Evolutionary conservation across 2,329 filamentous ascomycete genomes (phyloP), one percentile per base, ranked within the genome.

Genomic region (Phyllosticta citrichinensis): DNA sequence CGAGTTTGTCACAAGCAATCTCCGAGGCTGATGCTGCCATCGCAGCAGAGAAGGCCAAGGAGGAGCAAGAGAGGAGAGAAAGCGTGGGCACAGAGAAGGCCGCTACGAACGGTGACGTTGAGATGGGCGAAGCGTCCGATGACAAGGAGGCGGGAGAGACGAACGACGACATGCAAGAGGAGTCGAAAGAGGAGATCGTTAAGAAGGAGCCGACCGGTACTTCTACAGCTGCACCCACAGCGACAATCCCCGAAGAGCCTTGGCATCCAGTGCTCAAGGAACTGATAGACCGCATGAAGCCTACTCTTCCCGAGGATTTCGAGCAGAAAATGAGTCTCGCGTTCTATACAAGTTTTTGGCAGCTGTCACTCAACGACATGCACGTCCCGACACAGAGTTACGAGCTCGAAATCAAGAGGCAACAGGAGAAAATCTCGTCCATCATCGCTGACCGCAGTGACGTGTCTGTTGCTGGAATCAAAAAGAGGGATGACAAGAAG

Each of bases 291-390:
- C 81, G 85, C 30, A 81, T 96, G 19, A 82, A 83, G 62, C 76
- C 78, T 5, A 77, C 82, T 0, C 71, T 90, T 11, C 83, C 88
- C 0, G 74, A 82, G 1, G 81, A 84, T 8, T 82, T 85, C 5
- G 91, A 87, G 80, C 78, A 83, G 11, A 83, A 83, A 56, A 82
- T 97, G 57, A 91, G 85, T 52, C 80, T 91, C 0, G 85, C 89
- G 30, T 93, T 97, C 71, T 97, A 91, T 69, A 84, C 89, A 52
- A 89, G 88, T 0, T 99, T 99, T 75, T 99, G 94, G 94, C 87
- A 92, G 57, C 80, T 97, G 12, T 87, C 91, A 27, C 81, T 95
- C 2, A 86, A 88, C 54, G 93, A 99, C 70, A 79, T 97, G 62
- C 83, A 84, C 61, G 85, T 92, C 64, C 89, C 89, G 1, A 84